Conservation (phyloP, 2,329 filamentous ascomycete species). For the Phyllosticta citrichinensis region DNA sequence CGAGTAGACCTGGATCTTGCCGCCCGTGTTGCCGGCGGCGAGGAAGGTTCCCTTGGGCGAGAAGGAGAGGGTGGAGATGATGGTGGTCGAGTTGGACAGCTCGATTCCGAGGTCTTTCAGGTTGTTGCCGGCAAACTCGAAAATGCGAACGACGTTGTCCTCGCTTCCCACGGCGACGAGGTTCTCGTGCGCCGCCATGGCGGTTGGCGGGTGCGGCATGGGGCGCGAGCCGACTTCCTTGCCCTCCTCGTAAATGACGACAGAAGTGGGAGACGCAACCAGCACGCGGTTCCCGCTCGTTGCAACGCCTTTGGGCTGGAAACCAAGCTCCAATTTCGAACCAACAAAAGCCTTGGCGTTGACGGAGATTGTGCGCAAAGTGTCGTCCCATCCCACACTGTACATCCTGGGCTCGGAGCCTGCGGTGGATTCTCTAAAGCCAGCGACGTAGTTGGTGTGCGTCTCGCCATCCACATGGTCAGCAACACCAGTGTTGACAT, state of each 20-base stretch:
- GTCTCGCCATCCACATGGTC: slow-evolving; percentile 65
- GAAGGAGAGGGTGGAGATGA: slow-evolving; percentile 74
- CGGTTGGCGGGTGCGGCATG: slow-evolving; percentile 55
- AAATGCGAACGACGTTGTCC: slow-evolving; percentile 66
- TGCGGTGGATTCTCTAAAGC: slow-evolving; percentile 49
- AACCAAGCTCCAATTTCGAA: slow-evolving; percentile 54
- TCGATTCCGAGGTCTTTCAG: slow-evolving; percentile 43
- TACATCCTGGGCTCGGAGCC: slow-evolving; percentile 48
- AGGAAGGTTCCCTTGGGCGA: slow-evolving; percentile 66
- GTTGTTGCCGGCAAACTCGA: slow-evolving; percentile 47
- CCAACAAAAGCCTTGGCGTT: slow-evolving; percentile 67
- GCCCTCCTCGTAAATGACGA: slow-evolving; percentile 35
- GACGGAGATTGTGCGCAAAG: slow-evolving; percentile 67
- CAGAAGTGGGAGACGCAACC: slow-evolving; percentile 44
- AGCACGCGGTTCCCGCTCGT: slow-evolving; percentile 42
- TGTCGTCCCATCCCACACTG: slow-evolving; percentile 91
- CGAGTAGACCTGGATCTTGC: slow-evolving; percentile 77
- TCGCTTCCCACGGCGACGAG: slow-evolving; percentile 70
- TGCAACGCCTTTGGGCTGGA: slow-evolving; percentile 69
- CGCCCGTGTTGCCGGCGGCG: slow-evolving; percentile 71
- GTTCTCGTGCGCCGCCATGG: slow-evolving; percentile 53
- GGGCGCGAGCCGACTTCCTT: slow-evolving; percentile 49
- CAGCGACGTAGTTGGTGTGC: slow-evolving; percentile 78
- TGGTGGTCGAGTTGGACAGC: slow-evolving; percentile 58
- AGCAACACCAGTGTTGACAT: slow-evolving; percentile 58